Percentiles rank a stretch among this genome's conserved stretches.
phyloP scores from a whole-genome alignment of 1,284 basidiomycete genomes.

The Chalciporus piperatoides region DNA sequence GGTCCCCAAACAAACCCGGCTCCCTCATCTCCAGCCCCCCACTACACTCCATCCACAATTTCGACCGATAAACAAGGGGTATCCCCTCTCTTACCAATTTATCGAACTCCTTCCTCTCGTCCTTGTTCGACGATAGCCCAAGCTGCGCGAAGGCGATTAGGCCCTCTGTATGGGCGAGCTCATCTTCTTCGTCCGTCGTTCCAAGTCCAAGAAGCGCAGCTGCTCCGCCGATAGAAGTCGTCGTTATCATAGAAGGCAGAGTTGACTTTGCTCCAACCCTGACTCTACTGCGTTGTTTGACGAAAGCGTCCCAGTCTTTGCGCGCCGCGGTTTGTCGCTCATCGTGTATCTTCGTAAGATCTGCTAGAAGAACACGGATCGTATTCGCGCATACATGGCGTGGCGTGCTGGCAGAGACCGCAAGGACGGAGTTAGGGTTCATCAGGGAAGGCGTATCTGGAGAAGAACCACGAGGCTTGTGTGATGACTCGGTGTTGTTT shows the following conservation, averaged over 20 bases:
- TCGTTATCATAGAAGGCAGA: slow-evolving; percentile 6
- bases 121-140: slow-evolving; percentile 66
- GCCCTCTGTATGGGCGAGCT: slow-evolving; percentile 68
- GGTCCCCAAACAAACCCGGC: slow-evolving; percentile 87
- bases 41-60: slow-evolving; percentile 90
- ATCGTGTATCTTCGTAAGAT: slow-evolving; percentile 86
- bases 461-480: slow-evolving; percentile 38
- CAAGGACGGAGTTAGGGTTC: slow-evolving; percentile 50
- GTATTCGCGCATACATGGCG: slow-evolving; percentile 72
- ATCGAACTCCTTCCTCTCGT: slow-evolving; percentile 79
- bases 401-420: slow-evolving; percentile 56
- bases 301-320: slow-evolving; percentile 87
- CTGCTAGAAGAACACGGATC: slow-evolving; percentile 72
- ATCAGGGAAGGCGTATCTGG: slow-evolving; percentile 27
- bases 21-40: slow-evolving; percentile 90
- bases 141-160: slow-evolving; percentile 89
- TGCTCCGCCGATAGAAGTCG: slow-evolving; percentile 24
- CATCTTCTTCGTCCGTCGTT: slow-evolving; percentile 61
- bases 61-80: slow-evolving; percentile 83
- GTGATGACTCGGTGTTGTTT: slow-evolving; percentile 21
- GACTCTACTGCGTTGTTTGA: slow-evolving; percentile 60
- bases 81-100: slow-evolving; percentile 80
- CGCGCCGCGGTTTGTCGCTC: slow-evolving; percentile 69
- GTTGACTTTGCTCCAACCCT: slow-evolving; percentile 30
- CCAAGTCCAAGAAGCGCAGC: slow-evolving; percentile 63